Percentiles rank a stretch among this genome's conserved stretches.
These are phyloP conservation scores for Epichloe gansuensis DNA, from an alignment of 2,329 filamentous ascomycete species.

Conservation along the genomic window DNA sequence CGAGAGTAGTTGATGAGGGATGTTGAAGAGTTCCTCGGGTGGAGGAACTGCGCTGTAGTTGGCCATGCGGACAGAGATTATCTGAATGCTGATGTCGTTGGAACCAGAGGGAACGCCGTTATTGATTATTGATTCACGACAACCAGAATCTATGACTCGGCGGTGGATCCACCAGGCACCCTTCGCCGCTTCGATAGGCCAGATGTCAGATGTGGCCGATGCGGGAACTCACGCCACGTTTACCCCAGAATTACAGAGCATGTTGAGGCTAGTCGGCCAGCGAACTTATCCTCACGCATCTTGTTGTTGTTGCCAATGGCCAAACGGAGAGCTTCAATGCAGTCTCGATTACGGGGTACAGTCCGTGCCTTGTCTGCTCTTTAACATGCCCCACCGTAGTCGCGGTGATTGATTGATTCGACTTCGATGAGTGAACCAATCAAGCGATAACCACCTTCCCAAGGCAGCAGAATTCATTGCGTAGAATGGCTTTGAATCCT, in stretches of 20 bases:
- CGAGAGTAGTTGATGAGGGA: constrained; percentile 11
- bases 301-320: too few species aligned
- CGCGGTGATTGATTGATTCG: not conserved
- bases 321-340: too few species aligned
- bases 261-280: too few species aligned
- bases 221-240: not conserved
- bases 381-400: not conserved
- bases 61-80: constrained; percentile 25
- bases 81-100: not conserved
- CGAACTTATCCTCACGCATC: too few species aligned
- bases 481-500: too few species aligned
- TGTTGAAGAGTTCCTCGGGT: constrained; percentile 20
- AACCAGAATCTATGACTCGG: not conserved
- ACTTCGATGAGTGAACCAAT: not conserved
- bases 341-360: too few species aligned
- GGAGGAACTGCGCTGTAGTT: constrained; percentile 41
- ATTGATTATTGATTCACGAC: too few species aligned
- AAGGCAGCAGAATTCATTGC: not conserved
- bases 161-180: not conserved
- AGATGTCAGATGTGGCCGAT: not conserved
- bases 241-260: not conserved
- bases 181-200: not conserved
- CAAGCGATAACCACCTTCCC: not conserved
- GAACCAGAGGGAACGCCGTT: too few species aligned
- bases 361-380: not conserved